A percentile compares a stretch with the other conserved stretches of the same genome.
Conservation (phyloP, 148 eudicot species). For the Camellia japonica region DNA sequence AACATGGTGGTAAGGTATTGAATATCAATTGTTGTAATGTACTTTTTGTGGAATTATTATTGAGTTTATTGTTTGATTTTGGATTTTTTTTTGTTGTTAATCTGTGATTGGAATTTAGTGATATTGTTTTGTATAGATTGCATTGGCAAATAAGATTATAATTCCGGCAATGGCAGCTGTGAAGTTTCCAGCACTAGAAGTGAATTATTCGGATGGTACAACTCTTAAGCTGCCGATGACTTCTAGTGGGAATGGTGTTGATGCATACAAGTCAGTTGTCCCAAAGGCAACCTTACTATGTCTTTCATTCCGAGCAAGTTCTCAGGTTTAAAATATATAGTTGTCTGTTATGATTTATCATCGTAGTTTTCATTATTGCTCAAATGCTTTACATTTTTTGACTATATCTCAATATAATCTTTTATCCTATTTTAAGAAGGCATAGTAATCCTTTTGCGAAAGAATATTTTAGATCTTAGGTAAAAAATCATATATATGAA, state of each 20-base stretch:
- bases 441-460: neutral
- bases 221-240: constrained; percentile 60
- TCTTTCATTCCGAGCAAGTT: constrained; percentile 80
- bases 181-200: constrained; percentile 80
- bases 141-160: constrained; percentile 68
- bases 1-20: constrained; percentile 87
- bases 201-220: constrained; percentile 56
- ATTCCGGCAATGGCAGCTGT: constrained; percentile 71
- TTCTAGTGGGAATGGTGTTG: constrained; percentile 36
- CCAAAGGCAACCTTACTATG: constrained; percentile 79
- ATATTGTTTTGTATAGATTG: constrained; percentile 50
- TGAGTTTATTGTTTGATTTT: neutral
- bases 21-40: neutral
- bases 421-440: neutral
- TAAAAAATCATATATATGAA: neutral
- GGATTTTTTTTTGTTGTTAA: constrained; percentile 5
- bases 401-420: neutral
- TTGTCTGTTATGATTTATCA: neutral
- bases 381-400: neutral
- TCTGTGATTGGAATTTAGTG: constrained; percentile 13
- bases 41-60: neutral
- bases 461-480: neutral
- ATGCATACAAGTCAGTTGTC: constrained; percentile 26
- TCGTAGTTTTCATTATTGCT: neutral
- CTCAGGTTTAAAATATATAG: constrained; percentile 54